Conservation (phyloP, 1,284 basidiomycete genomes). For the Chalciporus sp. region DNA sequence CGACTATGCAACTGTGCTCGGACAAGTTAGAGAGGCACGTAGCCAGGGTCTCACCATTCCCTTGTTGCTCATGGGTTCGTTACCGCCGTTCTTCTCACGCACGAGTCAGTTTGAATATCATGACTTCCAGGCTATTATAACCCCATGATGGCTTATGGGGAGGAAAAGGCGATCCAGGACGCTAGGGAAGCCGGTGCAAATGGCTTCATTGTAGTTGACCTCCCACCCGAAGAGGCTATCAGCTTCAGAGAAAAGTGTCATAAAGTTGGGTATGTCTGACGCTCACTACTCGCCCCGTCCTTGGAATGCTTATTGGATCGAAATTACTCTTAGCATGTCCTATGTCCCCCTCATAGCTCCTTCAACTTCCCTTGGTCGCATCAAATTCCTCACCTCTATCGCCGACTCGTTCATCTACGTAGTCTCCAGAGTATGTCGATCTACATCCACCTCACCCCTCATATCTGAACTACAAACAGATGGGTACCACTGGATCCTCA, state of each 20-base stretch:
- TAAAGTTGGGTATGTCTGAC: slow-evolving; percentile 70
- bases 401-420: slow-evolving; percentile 99
- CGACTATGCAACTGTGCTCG: slow-evolving; percentile 76
- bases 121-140: slow-evolving; percentile 86
- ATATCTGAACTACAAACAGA: slow-evolving; percentile 50
- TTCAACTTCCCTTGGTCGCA: slow-evolving; percentile 85
- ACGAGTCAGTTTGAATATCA: neutral
- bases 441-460: neutral
- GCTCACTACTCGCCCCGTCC: neutral
- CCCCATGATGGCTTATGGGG: slow-evolving; percentile 92
- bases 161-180: slow-evolving; percentile 90
- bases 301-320: slow-evolving; percentile 1
- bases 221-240: slow-evolving; percentile 96
- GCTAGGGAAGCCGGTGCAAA: slow-evolving; percentile 90
- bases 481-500: slow-evolving; percentile 97
- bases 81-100: neutral
- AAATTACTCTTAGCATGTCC: slow-evolving; percentile 67
- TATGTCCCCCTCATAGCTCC: slow-evolving; percentile 97
- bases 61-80: slow-evolving; percentile 88
- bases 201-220: slow-evolving; percentile 97
- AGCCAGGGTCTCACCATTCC: slow-evolving; percentile 82
- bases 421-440: slow-evolving; percentile 46
- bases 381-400: slow-evolving; percentile 89
- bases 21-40: slow-evolving; percentile 80
- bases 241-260: slow-evolving; percentile 89